These are phyloP conservation scores for Viola pubescens DNA, from an alignment of 441 rosid genomes.

Conservation along the genomic window DNA sequence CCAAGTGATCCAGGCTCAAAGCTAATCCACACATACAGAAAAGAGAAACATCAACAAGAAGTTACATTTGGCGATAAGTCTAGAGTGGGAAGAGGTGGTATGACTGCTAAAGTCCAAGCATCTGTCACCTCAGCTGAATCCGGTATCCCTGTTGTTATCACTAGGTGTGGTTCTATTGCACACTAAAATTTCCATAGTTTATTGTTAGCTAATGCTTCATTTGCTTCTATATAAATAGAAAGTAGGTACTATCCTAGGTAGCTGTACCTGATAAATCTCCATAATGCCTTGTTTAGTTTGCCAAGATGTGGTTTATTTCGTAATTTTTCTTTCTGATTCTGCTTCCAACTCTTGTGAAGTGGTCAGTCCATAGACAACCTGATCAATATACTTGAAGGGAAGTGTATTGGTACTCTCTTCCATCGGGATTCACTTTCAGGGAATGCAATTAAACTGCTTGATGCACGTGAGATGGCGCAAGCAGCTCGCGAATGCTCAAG, in stretches of 20 bases:
- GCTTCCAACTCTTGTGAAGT: slow-evolving; percentile 29
- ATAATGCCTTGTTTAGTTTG: too few relatives aligned
- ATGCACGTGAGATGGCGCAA: slow-evolving; percentile 70
- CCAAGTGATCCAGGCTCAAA: slow-evolving; percentile 65
- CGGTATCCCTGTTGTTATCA: slow-evolving; percentile 72
- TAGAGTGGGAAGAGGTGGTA: slow-evolving; percentile 75
- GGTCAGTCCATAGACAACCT: slow-evolving; percentile 57
- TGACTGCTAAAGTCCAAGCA: slow-evolving; percentile 84
- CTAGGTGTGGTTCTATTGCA: slow-evolving; percentile 34
- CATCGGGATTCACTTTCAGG: slow-evolving; percentile 62
- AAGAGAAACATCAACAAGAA: slow-evolving; percentile 58
- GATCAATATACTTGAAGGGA: slow-evolving; percentile 54
- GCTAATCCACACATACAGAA: slow-evolving; percentile 59
- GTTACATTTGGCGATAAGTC: slow-evolving; percentile 81
- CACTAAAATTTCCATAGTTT: background rate
- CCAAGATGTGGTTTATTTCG: background rate
- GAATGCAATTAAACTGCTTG: slow-evolving; percentile 39
- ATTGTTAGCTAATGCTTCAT: too few relatives aligned
- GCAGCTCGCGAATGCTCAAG: slow-evolving; percentile 83
- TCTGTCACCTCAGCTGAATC: slow-evolving; percentile 67
- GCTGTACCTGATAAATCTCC: too few relatives aligned
- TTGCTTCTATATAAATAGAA: too few relatives aligned
- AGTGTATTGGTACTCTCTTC: slow-evolving; percentile 66
- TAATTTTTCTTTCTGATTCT: slow-evolving; percentile 5
- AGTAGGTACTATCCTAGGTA: too few relatives aligned